Percentiles rank a stretch among this genome's conserved stretches.
Evolutionary conservation across 1,284 basidiomycete species (phyloP).

Genomic region (Pseudozyma thailandica): DNA sequence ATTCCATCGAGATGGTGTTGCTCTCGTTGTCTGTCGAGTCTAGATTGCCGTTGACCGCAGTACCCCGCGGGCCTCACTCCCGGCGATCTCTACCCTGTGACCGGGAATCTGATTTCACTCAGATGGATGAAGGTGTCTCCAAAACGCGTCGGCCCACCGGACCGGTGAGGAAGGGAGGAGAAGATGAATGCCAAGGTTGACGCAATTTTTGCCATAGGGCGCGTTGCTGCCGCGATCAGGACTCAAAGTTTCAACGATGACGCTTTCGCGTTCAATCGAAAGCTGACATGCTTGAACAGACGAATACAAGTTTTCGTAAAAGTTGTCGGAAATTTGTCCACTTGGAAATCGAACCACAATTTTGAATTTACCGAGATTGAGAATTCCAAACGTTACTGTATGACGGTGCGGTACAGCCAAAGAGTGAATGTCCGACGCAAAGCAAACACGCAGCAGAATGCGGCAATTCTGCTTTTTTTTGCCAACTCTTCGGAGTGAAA

Average conservation of each 20-base stretch:
- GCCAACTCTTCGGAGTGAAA: not conserved
- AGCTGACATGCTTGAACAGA: not conserved
- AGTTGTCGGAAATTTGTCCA: not conserved
- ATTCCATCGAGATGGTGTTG: constrained; percentile 3
- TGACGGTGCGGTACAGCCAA: constrained; percentile 32
- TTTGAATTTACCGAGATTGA: not conserved
- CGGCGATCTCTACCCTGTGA: constrained; percentile 10
- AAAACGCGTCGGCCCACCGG: constrained; percentile 14
- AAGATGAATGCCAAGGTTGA: not conserved
- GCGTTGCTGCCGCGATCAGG: not conserved
- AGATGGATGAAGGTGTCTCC: not conserved
- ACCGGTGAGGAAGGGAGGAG: constrained; percentile 1
- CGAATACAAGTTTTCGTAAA: constrained; percentile 3
- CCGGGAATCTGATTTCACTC: constrained; percentile 11
- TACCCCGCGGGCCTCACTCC: constrained; percentile 7
- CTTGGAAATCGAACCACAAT: not conserved
- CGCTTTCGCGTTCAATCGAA: not conserved
- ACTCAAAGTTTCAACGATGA: not conserved
- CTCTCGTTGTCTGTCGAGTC: not conserved
- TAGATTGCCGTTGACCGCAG: not conserved
- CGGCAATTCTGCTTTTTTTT: not conserved
- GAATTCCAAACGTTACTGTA: constrained; percentile 6
- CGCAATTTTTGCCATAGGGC: not conserved
- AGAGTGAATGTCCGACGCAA: too few species aligned
- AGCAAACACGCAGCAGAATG: not conserved